Base-by-base conservation (phyloP, 257 asterid species). In the Solanum etuberosum region DNA sequence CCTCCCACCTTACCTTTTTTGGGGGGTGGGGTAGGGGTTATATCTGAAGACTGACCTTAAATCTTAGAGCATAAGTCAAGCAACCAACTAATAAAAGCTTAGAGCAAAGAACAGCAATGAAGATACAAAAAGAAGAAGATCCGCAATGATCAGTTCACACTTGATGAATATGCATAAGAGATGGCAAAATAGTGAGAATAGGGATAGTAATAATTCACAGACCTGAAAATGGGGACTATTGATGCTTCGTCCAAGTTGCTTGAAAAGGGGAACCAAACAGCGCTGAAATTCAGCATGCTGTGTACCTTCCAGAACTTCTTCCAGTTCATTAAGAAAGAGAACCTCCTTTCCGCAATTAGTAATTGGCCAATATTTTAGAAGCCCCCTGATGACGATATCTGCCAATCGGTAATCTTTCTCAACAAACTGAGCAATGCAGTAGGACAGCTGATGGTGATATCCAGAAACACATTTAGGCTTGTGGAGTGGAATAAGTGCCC, bases 171-270 rank as follows among this genome's bases (percentile, higher is more conserved):
- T 29, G 67, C 29, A 46, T 29, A 80, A 29, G 85, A 48, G 67
- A 48, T 29, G n/a, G 18, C 4, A 34, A 37, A 35, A n/a, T 48
- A 14, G 5, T 13, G 67, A 25, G 61, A 76, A 70, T 51, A 42
- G 54, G 31, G 35, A 85, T 15, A 67, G 7, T 29, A 83, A 70
- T 20, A 59, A 74, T 83, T 65, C n/a, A 37, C 90, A 42, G 86
- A 96, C 99, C 98, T 96, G 99, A 91, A 95, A 95, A 87, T 96
- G 99, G 9, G 97, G 90, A 91, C 98, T 96, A 84, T 91, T 93
- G 91, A 96, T 92, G 91, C 99, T 90, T 85, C 94, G 92, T 78
- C 93, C 96, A 89, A 95, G 91, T 91, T 93, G 98, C 89, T 94
- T 89, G 85, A 95, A 96, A 80, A 96, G 92, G 29, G 99, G 98